These are phyloP conservation scores for Volvox carteri DNA, from an alignment of 163 green algal genomes.

Conservation along the genomic window DNA sequence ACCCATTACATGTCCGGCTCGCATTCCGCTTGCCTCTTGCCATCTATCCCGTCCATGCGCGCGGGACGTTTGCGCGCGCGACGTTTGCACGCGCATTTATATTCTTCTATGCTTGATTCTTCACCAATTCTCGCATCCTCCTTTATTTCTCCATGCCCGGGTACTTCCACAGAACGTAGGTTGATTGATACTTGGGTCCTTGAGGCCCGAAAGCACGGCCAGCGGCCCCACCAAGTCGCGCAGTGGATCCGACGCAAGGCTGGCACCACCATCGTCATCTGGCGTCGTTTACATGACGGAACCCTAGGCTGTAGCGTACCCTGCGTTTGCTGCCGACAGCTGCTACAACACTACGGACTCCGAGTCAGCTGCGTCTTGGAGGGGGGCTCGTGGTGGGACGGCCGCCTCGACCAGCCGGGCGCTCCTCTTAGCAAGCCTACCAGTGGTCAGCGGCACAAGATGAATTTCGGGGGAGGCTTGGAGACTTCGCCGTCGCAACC, in stretches of 20 bases:
- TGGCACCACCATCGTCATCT: constrained; percentile 71
- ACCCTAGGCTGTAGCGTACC: constrained; percentile 75
- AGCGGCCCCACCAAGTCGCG: constrained; percentile 70
- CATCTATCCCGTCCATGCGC: too few species aligned
- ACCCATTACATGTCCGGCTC: too few species aligned
- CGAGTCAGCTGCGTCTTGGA: constrained; percentile 70
- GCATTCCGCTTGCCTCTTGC: too few species aligned
- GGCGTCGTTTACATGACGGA: constrained; percentile 75
- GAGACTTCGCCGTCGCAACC: too few species aligned
- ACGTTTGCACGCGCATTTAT: too few species aligned
- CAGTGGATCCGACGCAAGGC: constrained; percentile 83
- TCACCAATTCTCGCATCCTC: too few species aligned
- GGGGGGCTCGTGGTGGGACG: constrained; percentile 66
- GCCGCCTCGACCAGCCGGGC: constrained; percentile 63
- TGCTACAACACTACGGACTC: constrained; percentile 75
- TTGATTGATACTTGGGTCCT: constrained; percentile 75
- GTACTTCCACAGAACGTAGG: constrained; percentile 60
- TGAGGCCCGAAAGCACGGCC: constrained; percentile 70
- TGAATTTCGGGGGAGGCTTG: constrained; percentile 34
- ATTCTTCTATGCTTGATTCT: too few species aligned
- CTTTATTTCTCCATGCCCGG: too few species aligned
- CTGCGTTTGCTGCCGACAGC: constrained; percentile 76
- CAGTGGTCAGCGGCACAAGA: constrained; percentile 67
- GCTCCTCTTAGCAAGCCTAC: constrained; percentile 66
- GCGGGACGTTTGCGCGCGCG: too few species aligned